phyloP scores from a whole-genome alignment of 2,329 filamentous ascomycete species.

The Exophiala viscosa region DNA sequence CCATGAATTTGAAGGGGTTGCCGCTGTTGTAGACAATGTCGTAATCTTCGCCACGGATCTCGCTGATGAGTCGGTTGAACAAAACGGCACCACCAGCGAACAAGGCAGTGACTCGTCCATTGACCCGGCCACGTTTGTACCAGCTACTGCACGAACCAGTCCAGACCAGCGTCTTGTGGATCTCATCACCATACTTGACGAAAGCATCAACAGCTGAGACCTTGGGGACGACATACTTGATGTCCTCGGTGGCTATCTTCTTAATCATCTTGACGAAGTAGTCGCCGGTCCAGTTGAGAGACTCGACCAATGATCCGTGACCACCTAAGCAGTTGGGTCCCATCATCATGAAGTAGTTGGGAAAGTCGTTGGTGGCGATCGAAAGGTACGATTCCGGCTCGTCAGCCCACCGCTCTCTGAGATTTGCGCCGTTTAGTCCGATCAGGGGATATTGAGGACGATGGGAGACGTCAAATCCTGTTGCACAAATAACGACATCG shows the following conservation, averaged over 20 bases:
- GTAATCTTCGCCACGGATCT: constrained; percentile 34
- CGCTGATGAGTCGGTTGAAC: constrained; percentile 33
- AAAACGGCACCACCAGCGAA: constrained; percentile 32
- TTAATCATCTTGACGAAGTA: constrained; percentile 32
- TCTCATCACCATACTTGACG: constrained; percentile 33
- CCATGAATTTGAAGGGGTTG: constrained; percentile 29
- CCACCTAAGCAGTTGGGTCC: constrained; percentile 32
- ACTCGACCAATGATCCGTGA: constrained; percentile 31
- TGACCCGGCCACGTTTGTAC: constrained; percentile 22
- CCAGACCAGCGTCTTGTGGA: constrained; percentile 32
- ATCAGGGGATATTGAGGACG: constrained; percentile 36
- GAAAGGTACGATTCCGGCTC: constrained; percentile 31
- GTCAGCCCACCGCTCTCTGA: constrained; percentile 31
- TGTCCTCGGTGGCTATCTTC: constrained; percentile 35
- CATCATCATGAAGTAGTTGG: constrained; percentile 36
- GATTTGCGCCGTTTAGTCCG: constrained; percentile 30
- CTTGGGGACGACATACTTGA: constrained; percentile 31
- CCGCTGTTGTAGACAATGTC: constrained; percentile 13
- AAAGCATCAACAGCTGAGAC: constrained; percentile 34
- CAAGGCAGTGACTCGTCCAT: constrained; percentile 21
- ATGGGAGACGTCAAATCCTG: constrained; percentile 41
- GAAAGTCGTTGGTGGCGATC: constrained; percentile 29
- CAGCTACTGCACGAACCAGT: constrained; percentile 21
- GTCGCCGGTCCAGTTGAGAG: constrained; percentile 28
- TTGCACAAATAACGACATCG: constrained; percentile 39